Evolutionary conservation across 805 yeast genomes (phyloP).

Genomic region (Ogataea thermomethanolica): DNA sequence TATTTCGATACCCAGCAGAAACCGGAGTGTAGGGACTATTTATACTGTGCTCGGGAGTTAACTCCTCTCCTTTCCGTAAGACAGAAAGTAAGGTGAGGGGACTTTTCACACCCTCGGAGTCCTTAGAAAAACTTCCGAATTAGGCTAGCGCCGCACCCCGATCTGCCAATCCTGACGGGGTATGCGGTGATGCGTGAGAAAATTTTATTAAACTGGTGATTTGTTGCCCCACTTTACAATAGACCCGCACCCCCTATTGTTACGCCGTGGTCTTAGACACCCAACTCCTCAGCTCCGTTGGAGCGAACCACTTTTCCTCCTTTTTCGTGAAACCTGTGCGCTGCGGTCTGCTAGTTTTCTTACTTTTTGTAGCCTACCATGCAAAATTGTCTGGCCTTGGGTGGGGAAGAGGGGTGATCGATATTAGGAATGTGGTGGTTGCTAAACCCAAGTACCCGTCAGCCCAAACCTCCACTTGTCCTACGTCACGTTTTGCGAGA

Average conservation of each 20-base stretch:
- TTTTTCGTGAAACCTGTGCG: background rate
- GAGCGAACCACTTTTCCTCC: background rate
- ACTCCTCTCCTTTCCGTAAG: conserved; percentile 2
- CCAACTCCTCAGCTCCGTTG: background rate
- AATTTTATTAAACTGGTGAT: background rate
- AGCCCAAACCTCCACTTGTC: too few species aligned
- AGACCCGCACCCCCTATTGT: conserved; percentile 3
- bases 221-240: conserved; percentile 2
- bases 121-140: conserved; percentile 3
- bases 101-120: conserved; percentile 10
- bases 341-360: background rate
- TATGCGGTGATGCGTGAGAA: conserved; percentile 4
- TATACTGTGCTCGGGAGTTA: conserved; percentile 3
- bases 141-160: conserved; percentile 7
- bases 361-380: too few species aligned
- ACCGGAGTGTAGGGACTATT: conserved; percentile 1
- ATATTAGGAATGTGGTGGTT: background rate
- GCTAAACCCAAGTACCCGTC: background rate
- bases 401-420: conserved; percentile 2
- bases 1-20: background rate
- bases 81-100: conserved; percentile 1
- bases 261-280: background rate
- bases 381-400: too few species aligned
- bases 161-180: conserved; percentile 1
- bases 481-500: too few species aligned